Conservation (phyloP, 1,284 basidiomycete genomes). For the Ceratobasidium sp. region DNA sequence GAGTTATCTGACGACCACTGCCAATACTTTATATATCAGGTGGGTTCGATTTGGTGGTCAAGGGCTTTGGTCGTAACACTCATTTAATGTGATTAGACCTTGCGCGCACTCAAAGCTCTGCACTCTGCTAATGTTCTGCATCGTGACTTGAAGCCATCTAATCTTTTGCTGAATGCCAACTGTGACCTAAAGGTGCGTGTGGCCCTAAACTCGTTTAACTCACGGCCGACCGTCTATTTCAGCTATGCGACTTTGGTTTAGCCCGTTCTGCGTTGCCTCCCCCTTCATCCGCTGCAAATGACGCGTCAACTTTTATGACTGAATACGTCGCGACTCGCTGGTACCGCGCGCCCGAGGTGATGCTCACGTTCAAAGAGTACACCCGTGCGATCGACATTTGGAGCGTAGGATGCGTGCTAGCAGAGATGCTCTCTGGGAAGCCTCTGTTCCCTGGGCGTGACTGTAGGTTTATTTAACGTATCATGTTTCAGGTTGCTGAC, state of each 20-base stretch:
- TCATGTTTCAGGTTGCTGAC: slow-evolving; percentile 80
- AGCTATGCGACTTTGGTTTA: slow-evolving; percentile 85
- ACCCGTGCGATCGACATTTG: slow-evolving; percentile 95
- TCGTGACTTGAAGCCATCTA: slow-evolving; percentile 95
- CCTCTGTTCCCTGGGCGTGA: slow-evolving; percentile 98
- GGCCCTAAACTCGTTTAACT: slow-evolving; percentile 79
- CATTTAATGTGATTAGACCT: slow-evolving; percentile 65
- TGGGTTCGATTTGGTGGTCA: slow-evolving; percentile 56
- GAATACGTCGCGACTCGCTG: slow-evolving; percentile 92
- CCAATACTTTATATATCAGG: slow-evolving; percentile 96
- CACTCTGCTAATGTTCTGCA: slow-evolving; percentile 96
- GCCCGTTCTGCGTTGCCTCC: slow-evolving; percentile 89
- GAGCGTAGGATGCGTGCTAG: slow-evolving; percentile 97
- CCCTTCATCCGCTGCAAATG: slow-evolving; percentile 84
- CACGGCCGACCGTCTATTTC: slow-evolving; percentile 81
- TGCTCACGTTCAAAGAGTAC: slow-evolving; percentile 97
- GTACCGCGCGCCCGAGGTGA: slow-evolving; percentile 95
- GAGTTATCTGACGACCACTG: slow-evolving; percentile 91
- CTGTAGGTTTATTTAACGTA: slow-evolving; percentile 79
- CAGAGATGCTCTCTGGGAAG: slow-evolving; percentile 95
- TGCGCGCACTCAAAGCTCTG: slow-evolving; percentile 93
- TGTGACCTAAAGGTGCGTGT: slow-evolving; percentile 88
- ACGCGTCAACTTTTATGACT: slow-evolving; percentile 91
- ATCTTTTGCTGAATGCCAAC: slow-evolving; percentile 94
- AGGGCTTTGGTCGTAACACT: slow-evolving; percentile 50